Evolutionary conservation across 2,329 filamentous ascomycete genomes (phyloP).

Genomic region (Phoma sp.): DNA sequence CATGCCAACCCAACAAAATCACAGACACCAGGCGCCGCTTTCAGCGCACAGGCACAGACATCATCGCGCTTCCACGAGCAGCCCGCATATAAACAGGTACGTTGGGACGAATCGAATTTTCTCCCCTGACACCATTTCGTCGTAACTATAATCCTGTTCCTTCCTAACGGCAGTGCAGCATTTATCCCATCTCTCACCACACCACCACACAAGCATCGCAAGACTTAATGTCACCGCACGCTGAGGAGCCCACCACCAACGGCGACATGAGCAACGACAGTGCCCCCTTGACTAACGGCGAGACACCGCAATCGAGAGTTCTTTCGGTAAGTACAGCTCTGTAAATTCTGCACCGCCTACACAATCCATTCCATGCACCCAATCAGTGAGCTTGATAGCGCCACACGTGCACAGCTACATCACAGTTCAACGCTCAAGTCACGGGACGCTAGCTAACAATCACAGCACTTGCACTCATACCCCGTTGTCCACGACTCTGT

Average conservation of each 20-base stretch:
- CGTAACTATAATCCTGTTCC: constrained; percentile 13
- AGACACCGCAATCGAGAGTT: constrained; percentile 49
- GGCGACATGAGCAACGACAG: constrained; percentile 42
- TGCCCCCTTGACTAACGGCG: constrained; percentile 49
- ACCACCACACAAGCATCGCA: constrained; percentile 15
- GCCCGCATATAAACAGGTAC: constrained; percentile 36
- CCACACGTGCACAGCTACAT: constrained; percentile 1
- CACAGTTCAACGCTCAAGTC: neutral
- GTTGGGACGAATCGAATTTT: constrained; percentile 14
- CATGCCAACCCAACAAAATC: constrained; percentile 28
- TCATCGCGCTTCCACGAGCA: constrained; percentile 24
- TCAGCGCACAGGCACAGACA: constrained; percentile 32
- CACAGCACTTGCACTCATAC: constrained; percentile 82
- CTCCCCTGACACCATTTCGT: constrained; percentile 22
- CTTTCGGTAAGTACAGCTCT: constrained; percentile 45
- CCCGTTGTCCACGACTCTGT: constrained; percentile 83
- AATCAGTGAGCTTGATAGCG: constrained; percentile 15
- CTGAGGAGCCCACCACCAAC: constrained; percentile 40
- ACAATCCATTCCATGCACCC: constrained; percentile 7
- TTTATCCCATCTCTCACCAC: constrained; percentile 14
- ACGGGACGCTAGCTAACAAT: constrained; percentile 13
- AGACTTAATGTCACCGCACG: constrained; percentile 43
- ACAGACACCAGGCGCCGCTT: constrained; percentile 31
- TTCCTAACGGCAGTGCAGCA: constrained; percentile 14
- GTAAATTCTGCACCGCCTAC: constrained; percentile 1